Evolutionary conservation across 78 protist species (phyloP), one percentile per base, ranked within the genome.

Genomic region (Bodo saltans): DNA sequence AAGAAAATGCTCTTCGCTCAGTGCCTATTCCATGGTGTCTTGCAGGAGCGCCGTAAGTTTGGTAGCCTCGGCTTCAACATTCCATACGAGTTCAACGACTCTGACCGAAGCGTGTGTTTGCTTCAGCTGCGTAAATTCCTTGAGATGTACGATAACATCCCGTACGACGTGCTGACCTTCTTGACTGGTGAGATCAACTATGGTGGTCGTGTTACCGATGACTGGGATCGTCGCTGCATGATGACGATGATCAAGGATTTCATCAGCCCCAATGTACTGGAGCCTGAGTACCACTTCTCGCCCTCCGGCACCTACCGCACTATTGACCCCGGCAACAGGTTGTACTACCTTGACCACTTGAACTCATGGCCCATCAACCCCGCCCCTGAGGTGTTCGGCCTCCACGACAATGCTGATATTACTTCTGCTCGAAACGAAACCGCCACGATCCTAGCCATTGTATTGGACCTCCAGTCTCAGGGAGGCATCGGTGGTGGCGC

Each of bases 131-230:
- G 39, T 33, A 68, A 69, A 71, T 82, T 89, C 86, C 60, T 94
- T 72, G 89, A 89, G 70, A 83, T 72, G 52, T 91, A 90, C 71
- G 93, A 85, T 8, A 78, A 84, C 30, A 70, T 90, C 23, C 97
- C 97, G 47, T 94, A 71, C 91, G 72, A 85, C 42, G 92, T 90
- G 60, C 83, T 94, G 38, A 1, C 1, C 68, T 83, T 78, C 60
- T 84, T 89, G 39, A 74, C 88, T 0, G 97, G 95, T 27, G 83
- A 94, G 29, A 90, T 92, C 88, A 92, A 92, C 85, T 96, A 94
- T 84, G 98, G 98, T 4, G 98, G 98, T 1, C 76, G 96, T 25
- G 94, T 96, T 52, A 94, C 98, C 21, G 98, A 96, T 82, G 94
- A 89, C 79, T 74, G 84, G 87, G 98, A 96, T 84, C 89, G 95